These are phyloP conservation scores for Persicaria maculosa DNA, from an alignment of 148 eudicot genomes.

Conservation along the genomic window DNA sequence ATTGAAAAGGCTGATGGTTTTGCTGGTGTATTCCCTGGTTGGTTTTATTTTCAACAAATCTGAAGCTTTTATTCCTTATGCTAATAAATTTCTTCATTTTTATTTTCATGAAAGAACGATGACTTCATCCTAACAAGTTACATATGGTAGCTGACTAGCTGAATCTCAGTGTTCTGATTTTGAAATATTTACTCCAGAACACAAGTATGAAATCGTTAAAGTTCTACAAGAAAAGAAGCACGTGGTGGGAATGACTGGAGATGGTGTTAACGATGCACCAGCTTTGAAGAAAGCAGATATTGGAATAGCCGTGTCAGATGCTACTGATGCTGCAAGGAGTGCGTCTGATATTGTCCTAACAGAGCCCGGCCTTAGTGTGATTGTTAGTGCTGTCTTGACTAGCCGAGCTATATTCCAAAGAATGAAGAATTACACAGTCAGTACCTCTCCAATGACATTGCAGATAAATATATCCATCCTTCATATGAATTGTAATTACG, in stretches of 20 bases:
- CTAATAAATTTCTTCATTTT: too few relatives aligned
- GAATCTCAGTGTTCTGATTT: too few relatives aligned
- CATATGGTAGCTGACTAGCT: not conserved
- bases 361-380: slow-evolving; percentile 62
- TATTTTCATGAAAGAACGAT: too few relatives aligned
- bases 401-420: slow-evolving; percentile 70
- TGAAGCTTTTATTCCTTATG: too few relatives aligned
- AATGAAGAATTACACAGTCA: slow-evolving; percentile 64
- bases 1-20: slow-evolving; percentile 66
- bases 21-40: slow-evolving; percentile 71
- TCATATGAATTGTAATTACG: not conserved
- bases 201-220: slow-evolving; percentile 63
- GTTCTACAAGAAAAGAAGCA: slow-evolving; percentile 66
- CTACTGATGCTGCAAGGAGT: slow-evolving; percentile 70
- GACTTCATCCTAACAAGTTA: not conserved
- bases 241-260: slow-evolving; percentile 68
- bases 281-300: slow-evolving; percentile 77
- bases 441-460: not conserved
- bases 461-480: slow-evolving; percentile 1
- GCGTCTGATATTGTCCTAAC: slow-evolving; percentile 70
- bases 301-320: slow-evolving; percentile 70
- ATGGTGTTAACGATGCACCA: slow-evolving; percentile 71
- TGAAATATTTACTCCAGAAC: slow-evolving; percentile 28
- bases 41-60: not conserved
- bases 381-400: slow-evolving; percentile 54